phyloP scores from a whole-genome alignment of 2,329 filamentous ascomycete genomes.

The Colletotrichum cordylinicola region DNA sequence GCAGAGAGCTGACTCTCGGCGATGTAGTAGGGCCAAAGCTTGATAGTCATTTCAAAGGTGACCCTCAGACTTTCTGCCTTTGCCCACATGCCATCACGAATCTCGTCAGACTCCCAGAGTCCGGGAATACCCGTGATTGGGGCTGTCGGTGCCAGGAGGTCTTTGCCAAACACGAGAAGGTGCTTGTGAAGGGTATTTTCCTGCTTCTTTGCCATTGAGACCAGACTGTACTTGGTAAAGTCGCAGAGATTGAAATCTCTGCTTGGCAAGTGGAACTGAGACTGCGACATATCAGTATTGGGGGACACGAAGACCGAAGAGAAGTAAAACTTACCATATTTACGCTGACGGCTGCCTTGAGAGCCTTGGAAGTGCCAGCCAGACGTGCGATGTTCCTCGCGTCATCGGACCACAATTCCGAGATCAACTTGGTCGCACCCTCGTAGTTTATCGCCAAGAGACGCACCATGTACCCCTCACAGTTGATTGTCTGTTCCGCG shows the following conservation, averaged over 20 bases:
- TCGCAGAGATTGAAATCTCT: conserved; percentile 9
- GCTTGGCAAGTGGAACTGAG: background rate
- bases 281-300: background rate
- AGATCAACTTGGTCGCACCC: background rate
- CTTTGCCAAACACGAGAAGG: background rate
- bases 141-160: background rate
- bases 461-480: background rate
- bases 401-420: background rate
- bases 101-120: background rate
- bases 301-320: background rate
- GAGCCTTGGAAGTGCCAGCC: background rate
- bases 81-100: background rate
- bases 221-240: background rate
- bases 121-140: background rate
- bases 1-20: background rate
- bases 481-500: background rate
- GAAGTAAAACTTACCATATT: background rate
- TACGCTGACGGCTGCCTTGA: background rate
- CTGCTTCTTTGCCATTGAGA: background rate
- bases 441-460: background rate
- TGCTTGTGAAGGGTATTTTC: background rate
- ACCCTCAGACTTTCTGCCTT: background rate
- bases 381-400: background rate
- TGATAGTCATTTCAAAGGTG: background rate
- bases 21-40: background rate